Conservation (phyloP, 2,329 filamentous ascomycete species). For the Colletotrichum lupini region DNA sequence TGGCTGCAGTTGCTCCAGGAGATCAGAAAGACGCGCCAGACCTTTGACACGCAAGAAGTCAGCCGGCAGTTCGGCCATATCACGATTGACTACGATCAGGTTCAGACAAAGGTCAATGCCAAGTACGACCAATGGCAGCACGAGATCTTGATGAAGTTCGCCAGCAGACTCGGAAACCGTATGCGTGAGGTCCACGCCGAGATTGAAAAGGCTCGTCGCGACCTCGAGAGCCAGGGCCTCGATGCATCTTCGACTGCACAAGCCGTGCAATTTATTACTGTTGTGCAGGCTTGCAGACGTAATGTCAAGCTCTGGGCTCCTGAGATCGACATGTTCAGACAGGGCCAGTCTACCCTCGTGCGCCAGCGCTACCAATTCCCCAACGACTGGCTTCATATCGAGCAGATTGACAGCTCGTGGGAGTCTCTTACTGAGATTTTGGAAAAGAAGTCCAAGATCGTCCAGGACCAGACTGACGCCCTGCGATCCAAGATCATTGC, state of each 20-base stretch:
- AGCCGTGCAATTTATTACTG: constrained; percentile 97
- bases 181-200: constrained; percentile 95
- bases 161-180: constrained; percentile 84
- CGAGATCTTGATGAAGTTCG: constrained; percentile 95
- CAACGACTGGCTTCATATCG: constrained; percentile 92
- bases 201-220: constrained; percentile 88
- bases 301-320: constrained; percentile 95
- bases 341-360: constrained; percentile 91
- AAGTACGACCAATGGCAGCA: constrained; percentile 99
- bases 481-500: constrained; percentile 93
- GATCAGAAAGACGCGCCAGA: constrained; percentile 93
- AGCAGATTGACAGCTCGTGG: constrained; percentile 98
- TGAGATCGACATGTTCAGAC: constrained; percentile 94
- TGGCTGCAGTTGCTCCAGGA: constrained; percentile 98
- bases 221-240: constrained; percentile 90
- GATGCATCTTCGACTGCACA: constrained; percentile 96
- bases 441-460: constrained; percentile 91
- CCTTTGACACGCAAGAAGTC: constrained; percentile 97
- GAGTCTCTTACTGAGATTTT: constrained; percentile 91
- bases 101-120: constrained; percentile 97
- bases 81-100: constrained; percentile 97
- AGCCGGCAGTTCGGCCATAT: constrained; percentile 93
- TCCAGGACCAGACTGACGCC: constrained; percentile 95
- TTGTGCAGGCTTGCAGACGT: constrained; percentile 94
- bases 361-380: constrained; percentile 95